Percentiles rank a stretch among this genome's conserved stretches.
phyloP scores from a whole-genome alignment of 2,329 filamentous ascomycete genomes.

The Ambrosiella cleistominuta region DNA sequence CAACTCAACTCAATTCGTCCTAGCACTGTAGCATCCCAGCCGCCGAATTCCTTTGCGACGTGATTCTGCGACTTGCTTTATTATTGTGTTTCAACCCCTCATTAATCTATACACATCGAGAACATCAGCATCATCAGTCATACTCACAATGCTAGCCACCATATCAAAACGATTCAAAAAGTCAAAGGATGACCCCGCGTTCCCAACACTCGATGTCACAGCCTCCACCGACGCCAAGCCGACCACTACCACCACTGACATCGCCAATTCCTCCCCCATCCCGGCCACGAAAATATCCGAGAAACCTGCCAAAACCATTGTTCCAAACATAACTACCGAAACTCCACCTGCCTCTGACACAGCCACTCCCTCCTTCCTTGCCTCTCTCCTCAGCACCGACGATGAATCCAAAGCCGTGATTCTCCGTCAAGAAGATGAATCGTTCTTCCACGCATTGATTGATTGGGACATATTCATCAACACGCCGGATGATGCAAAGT shows the following conservation, averaged over 20 bases:
- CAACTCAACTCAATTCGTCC: background rate
- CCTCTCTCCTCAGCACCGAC: background rate
- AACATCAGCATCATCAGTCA: too few species aligned
- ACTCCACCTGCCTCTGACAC: background rate
- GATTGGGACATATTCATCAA: conserved; percentile 8
- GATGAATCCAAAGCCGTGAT: conserved; percentile 18
- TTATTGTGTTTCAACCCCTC: too few species aligned
- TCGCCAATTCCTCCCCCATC: background rate
- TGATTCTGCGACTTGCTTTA: too few species aligned
- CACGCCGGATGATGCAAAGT: conserved; percentile 24
- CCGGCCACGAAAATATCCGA: too few species aligned
- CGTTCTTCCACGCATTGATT: conserved; percentile 39
- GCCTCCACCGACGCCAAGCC: background rate
- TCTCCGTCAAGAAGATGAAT: conserved; percentile 38
- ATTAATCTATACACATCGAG: too few species aligned
- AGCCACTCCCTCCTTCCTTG: background rate
- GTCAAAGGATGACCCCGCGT: conserved; percentile 24
- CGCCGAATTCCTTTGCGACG: background rate
- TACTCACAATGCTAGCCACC: conserved; percentile 39
- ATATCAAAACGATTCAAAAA: conserved; percentile 47
- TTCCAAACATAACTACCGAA: too few species aligned
- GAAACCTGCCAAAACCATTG: too few species aligned
- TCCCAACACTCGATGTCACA: too few species aligned
- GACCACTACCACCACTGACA: background rate
- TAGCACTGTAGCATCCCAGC: background rate